Percentiles rank a stretch among this genome's conserved stretches.
These are phyloP conservation scores for Dioszegia crocea DNA, from an alignment of 768 basidiomycete genomes.

Conservation along the genomic window DNA sequence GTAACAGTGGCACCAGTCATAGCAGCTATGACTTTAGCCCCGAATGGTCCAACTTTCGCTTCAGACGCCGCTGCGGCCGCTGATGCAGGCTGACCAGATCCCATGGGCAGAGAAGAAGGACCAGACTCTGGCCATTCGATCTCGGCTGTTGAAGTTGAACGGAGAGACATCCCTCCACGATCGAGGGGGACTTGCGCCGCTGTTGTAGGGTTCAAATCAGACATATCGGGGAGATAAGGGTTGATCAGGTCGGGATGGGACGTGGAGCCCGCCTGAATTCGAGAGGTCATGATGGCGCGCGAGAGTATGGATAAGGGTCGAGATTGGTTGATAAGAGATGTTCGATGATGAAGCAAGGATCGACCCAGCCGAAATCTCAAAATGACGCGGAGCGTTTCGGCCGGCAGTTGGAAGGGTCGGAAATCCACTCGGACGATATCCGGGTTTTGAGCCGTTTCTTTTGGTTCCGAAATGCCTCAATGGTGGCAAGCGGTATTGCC, in stretches of 20 bases:
- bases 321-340: neutral
- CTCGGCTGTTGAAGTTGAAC: neutral
- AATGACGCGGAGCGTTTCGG: neutral
- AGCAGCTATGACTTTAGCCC: conserved; percentile 44
- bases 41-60: conserved; percentile 30
- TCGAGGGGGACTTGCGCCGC: neutral
- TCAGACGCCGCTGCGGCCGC: too few species aligned
- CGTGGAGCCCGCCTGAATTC: neutral
- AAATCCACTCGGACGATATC: neutral
- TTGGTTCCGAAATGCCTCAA: too few species aligned
- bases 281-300: neutral
- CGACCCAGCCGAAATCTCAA: neutral
- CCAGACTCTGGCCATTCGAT: conserved; percentile 42
- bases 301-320: neutral
- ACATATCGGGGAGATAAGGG: conserved; percentile 2
- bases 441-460: too few species aligned
- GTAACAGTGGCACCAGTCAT: conserved; percentile 47
- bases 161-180: conserved; percentile 3
- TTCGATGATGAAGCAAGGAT: neutral
- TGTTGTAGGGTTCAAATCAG: neutral
- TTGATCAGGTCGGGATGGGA: conserved; percentile 3
- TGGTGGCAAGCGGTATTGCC: too few species aligned
- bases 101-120: conserved; percentile 12
- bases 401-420: neutral
- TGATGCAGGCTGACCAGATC: neutral